These are phyloP conservation scores for Paraphoma sp. DNA, from an alignment of 2,329 filamentous ascomycete species.

Conservation along the genomic window DNA sequence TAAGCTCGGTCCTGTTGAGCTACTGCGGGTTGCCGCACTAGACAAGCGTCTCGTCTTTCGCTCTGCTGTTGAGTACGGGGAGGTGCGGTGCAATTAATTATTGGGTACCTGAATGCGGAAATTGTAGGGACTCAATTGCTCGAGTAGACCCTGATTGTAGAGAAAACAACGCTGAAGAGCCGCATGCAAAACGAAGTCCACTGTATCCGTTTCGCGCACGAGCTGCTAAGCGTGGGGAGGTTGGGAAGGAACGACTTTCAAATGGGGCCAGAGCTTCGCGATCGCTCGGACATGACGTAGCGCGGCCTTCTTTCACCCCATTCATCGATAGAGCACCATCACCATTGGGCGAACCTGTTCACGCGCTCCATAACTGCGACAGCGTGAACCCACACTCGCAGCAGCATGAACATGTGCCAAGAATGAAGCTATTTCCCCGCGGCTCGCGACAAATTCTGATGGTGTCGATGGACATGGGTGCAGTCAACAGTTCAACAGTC, in stretches of 20 bases:
- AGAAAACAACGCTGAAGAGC: slow-evolving; percentile 1
- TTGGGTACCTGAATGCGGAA: slow-evolving; percentile 24
- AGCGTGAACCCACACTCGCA: slow-evolving; percentile 11
- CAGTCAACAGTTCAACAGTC: slow-evolving; percentile 36
- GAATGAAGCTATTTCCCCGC: slow-evolving; percentile 12
- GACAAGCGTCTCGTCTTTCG: slow-evolving; percentile 24
- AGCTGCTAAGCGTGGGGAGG: slow-evolving; percentile 23
- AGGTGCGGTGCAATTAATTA: slow-evolving; percentile 24
- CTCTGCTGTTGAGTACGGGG: slow-evolving; percentile 19
- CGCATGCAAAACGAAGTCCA: background rate
- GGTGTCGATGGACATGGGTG: slow-evolving; percentile 19
- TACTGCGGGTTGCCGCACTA: slow-evolving; percentile 37
- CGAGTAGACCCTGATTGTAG: slow-evolving; percentile 1
- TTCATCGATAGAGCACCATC: background rate
- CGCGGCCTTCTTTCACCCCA: slow-evolving; percentile 1
- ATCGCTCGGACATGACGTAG: slow-evolving; percentile 25
- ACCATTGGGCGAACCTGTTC: background rate
- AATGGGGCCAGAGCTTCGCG: slow-evolving; percentile 18
- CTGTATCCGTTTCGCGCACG: slow-evolving; percentile 23
- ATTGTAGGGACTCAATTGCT: slow-evolving; percentile 9
- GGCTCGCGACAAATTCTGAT: slow-evolving; percentile 2
- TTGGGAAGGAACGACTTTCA: slow-evolving; percentile 17
- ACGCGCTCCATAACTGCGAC: slow-evolving; percentile 6
- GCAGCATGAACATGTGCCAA: slow-evolving; percentile 9
- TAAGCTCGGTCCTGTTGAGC: slow-evolving; percentile 30